These are phyloP conservation scores for Chamaenerion angustifolium DNA, from an alignment of 345 rosid species.

Conservation along the genomic window DNA sequence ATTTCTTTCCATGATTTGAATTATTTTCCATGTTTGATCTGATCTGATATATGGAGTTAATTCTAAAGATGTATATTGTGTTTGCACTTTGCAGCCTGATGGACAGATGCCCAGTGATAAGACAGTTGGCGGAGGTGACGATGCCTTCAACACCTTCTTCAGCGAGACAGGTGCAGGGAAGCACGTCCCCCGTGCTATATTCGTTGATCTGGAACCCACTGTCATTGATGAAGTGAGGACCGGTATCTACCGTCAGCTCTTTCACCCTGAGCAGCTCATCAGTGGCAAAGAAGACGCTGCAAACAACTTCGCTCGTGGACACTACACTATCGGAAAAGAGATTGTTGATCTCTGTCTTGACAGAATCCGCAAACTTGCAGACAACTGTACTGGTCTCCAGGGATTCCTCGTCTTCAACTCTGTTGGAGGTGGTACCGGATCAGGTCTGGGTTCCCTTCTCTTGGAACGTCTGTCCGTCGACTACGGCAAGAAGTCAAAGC, in stretches of 20 bases:
- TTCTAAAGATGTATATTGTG: not conserved
- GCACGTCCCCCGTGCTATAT: conserved; percentile 46
- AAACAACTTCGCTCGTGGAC: conserved; percentile 49
- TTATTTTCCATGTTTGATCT: too few species aligned
- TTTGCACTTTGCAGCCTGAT: conserved; percentile 28
- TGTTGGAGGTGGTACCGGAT: conserved; percentile 53
- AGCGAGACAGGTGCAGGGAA: conserved; percentile 45
- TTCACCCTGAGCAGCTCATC: conserved; percentile 44
- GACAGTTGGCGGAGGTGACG: conserved; percentile 37
- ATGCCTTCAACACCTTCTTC: conserved; percentile 48
- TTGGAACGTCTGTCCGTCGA: conserved; percentile 53
- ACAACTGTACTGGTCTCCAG: conserved; percentile 50
- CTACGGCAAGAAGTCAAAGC: conserved; percentile 46
- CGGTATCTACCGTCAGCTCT: conserved; percentile 37
- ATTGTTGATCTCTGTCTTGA: conserved; percentile 49
- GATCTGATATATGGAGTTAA: not conserved
- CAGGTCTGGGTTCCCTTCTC: conserved; percentile 46
- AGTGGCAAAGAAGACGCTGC: conserved; percentile 55
- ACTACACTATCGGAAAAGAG: conserved; percentile 48
- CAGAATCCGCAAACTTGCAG: conserved; percentile 43
- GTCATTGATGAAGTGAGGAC: conserved; percentile 49
- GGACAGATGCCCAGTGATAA: conserved; percentile 41
- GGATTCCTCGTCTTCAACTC: conserved; percentile 52
- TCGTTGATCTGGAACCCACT: conserved; percentile 47
- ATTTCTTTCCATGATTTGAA: too few species aligned